These are phyloP conservation scores for Phytophthora citricola DNA, from an alignment of 352 stramenopile species.

Conservation along the genomic window DNA sequence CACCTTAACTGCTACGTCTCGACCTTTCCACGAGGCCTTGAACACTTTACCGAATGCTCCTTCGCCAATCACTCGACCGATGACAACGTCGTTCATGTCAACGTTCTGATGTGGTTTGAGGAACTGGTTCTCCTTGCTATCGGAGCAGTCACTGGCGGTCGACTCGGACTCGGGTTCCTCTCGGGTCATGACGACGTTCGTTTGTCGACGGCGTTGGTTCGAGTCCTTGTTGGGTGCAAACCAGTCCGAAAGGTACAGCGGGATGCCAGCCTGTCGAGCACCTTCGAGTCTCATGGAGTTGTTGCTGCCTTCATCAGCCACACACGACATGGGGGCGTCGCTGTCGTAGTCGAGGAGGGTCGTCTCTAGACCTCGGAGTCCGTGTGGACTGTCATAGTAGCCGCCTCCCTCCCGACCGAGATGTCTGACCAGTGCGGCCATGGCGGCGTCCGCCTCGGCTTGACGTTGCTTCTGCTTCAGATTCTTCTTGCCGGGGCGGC, in stretches of 20 bases:
- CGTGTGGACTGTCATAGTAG: slow-evolving; percentile 38
- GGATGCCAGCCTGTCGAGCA: slow-evolving; percentile 63
- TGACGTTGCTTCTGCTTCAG: slow-evolving; percentile 46
- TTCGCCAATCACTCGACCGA: slow-evolving; percentile 73
- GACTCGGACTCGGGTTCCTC: slow-evolving; percentile 33
- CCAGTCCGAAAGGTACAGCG: slow-evolving; percentile 64
- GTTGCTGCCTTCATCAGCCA: slow-evolving; percentile 44
- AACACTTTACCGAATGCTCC: slow-evolving; percentile 86
- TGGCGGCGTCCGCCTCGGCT: slow-evolving; percentile 26
- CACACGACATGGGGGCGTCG: slow-evolving; percentile 35
- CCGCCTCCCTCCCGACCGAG: slow-evolving; percentile 42
- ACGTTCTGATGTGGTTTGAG: slow-evolving; percentile 60
- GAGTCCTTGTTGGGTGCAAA: slow-evolving; percentile 42
- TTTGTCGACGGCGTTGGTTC: slow-evolving; percentile 31
- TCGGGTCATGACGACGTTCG: slow-evolving; percentile 38
- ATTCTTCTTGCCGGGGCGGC: slow-evolving; percentile 31
- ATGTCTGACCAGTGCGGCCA: slow-evolving; percentile 28
- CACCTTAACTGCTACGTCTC: slow-evolving; percentile 77
- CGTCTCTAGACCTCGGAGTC: slow-evolving; percentile 11
- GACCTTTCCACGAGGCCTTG: slow-evolving; percentile 61
- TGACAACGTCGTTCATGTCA: slow-evolving; percentile 61
- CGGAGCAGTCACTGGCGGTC: slow-evolving; percentile 12
- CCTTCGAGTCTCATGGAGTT: slow-evolving; percentile 63
- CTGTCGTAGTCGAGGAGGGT: slow-evolving; percentile 29
- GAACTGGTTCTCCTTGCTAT: slow-evolving; percentile 30